These are phyloP conservation scores for Hypoxylon sp. DNA, from an alignment of 2,329 filamentous ascomycete genomes.

Conservation along the genomic window DNA sequence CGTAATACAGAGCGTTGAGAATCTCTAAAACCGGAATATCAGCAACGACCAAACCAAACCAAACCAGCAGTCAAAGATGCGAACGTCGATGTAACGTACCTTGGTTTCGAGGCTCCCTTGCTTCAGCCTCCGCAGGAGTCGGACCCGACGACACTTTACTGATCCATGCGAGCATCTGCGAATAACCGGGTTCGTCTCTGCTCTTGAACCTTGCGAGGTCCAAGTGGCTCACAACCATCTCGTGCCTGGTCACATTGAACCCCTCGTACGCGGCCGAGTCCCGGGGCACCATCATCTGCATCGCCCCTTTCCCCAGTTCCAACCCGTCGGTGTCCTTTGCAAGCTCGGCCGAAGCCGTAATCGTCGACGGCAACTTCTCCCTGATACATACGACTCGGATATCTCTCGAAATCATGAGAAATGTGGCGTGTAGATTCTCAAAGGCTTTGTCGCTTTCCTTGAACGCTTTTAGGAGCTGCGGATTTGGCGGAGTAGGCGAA, in stretches of 20 bases:
- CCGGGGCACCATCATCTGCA: conserved; percentile 49
- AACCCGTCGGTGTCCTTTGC: conserved; percentile 44
- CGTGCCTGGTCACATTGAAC: conserved; percentile 49
- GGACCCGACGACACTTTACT: conserved; percentile 46
- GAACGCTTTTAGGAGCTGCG: conserved; percentile 44
- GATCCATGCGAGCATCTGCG: conserved; percentile 46
- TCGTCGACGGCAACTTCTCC: conserved; percentile 47
- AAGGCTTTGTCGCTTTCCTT: conserved; percentile 46
- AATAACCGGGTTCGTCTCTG: conserved; percentile 46
- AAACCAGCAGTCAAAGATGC: not conserved
- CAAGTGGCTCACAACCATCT: conserved; percentile 45
- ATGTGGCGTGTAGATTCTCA: conserved; percentile 49
- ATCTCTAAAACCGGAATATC: conserved; percentile 45
- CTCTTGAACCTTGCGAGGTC: conserved; percentile 48
- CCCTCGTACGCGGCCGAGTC: conserved; percentile 46
- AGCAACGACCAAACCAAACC: not conserved
- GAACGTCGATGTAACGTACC: conserved; percentile 38
- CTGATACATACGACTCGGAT: conserved; percentile 50
- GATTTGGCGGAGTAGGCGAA: conserved; percentile 43
- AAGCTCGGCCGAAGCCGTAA: conserved; percentile 42
- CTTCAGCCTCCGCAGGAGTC: conserved; percentile 45
- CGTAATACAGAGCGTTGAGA: conserved; percentile 49
- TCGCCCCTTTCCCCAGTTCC: conserved; percentile 45
- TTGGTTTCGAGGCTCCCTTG: conserved; percentile 50
- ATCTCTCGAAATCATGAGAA: conserved; percentile 50